These are phyloP conservation scores for Nicotiana tabacum DNA, from an alignment of 257 asterid species.

Conservation along the genomic window DNA sequence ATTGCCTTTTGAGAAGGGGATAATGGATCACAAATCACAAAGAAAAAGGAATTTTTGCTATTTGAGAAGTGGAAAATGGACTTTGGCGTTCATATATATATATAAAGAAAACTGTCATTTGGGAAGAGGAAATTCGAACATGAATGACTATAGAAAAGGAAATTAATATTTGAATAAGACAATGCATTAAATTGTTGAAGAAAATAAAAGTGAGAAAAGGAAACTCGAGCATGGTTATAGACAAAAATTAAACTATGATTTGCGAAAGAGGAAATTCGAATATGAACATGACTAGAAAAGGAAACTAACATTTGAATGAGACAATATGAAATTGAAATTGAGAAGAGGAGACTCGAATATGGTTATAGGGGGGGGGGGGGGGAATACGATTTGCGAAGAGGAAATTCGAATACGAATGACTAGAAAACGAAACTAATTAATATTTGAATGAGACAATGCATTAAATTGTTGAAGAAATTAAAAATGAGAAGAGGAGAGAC, in stretches of 20 bases:
- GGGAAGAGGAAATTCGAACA: not conserved
- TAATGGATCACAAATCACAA: not conserved
- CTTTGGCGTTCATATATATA: not conserved
- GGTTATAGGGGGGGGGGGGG: too few relatives aligned
- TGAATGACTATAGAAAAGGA: not conserved
- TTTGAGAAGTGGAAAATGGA: constrained; percentile 6
- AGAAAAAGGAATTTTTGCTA: not conserved
- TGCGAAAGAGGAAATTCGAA: constrained; percentile 4
- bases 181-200: not conserved
- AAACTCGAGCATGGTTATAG: not conserved
- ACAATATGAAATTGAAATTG: not conserved
- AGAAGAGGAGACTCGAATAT: not conserved
- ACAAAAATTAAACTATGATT: not conserved
- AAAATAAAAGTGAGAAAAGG: not conserved
- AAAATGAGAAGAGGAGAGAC: not conserved
- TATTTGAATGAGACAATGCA: not conserved
- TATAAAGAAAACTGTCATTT: not conserved
- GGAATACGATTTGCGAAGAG: not conserved
- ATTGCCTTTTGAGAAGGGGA: not conserved
- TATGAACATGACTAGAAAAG: not conserved
- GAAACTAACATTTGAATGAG: not conserved
- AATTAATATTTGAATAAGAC: not conserved
- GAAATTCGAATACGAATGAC: not conserved
- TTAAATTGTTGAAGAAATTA: not conserved
- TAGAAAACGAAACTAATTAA: not conserved